Percentiles rank a stretch among this genome's conserved stretches.
These are phyloP conservation scores for Hymenoscyphus occultus DNA, from an alignment of 2,329 filamentous ascomycete genomes.

Conservation along the genomic window DNA sequence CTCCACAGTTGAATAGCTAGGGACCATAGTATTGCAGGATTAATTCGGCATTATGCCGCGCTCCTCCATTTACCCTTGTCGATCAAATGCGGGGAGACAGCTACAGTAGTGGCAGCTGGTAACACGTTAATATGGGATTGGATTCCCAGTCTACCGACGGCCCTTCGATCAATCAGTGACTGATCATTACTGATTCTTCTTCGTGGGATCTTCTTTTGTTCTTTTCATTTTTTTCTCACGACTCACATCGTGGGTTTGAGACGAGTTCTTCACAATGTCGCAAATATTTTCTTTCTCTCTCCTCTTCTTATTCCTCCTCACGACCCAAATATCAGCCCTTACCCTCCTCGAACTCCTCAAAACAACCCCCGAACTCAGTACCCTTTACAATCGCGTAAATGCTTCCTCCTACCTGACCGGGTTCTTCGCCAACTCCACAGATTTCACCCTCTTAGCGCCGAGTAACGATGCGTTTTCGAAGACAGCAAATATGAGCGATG, in stretches of 20 bases:
- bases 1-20: conserved; percentile 1
- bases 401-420: conserved; percentile 13
- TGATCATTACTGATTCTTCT: too few relatives aligned
- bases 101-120: too few relatives aligned
- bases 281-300: not conserved
- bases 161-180: too few relatives aligned
- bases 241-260: not conserved
- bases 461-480: conserved; percentile 18
- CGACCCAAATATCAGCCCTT: conserved; percentile 12
- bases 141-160: too few relatives aligned
- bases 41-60: too few relatives aligned
- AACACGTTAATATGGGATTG: too few relatives aligned
- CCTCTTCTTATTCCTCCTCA: not conserved
- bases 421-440: conserved; percentile 18
- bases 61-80: too few relatives aligned
- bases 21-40: too few relatives aligned
- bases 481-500: conserved; percentile 9
- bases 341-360: conserved; percentile 20
- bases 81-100: too few relatives aligned
- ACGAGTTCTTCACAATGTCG: not conserved
- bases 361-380: conserved; percentile 21
- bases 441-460: conserved; percentile 25
- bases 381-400: conserved; percentile 18
- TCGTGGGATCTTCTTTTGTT: not conserved
- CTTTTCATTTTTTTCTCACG: not conserved